Conservation (phyloP, 768 basidiomycete species). For the Leccinum fibrillosum region DNA sequence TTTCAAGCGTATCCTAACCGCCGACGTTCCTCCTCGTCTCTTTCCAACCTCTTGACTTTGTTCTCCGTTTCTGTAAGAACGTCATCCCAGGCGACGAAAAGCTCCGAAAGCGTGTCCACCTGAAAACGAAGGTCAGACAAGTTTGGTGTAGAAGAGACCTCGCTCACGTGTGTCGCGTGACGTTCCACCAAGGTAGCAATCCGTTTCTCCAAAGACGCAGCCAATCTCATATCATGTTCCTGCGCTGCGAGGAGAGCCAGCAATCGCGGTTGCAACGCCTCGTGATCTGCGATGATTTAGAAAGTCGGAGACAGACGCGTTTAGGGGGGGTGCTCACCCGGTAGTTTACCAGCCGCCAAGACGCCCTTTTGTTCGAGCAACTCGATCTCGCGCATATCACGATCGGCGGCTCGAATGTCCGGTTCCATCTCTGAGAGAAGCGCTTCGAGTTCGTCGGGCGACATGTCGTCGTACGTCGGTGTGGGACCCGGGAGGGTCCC, state of each 20-base stretch:
- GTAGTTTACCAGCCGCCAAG: slow-evolving; percentile 66
- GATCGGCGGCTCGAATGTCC: slow-evolving; percentile 79
- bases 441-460: slow-evolving; percentile 64
- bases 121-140: slow-evolving; percentile 24
- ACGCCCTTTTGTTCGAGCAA: slow-evolving; percentile 67
- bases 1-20: slow-evolving; percentile 56
- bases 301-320: background rate
- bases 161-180: slow-evolving; percentile 66
- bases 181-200: slow-evolving; percentile 62
- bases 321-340: slow-evolving; percentile 35
- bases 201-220: slow-evolving; percentile 59
- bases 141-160: background rate
- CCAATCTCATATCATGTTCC: slow-evolving; percentile 55
- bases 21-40: slow-evolving; percentile 54
- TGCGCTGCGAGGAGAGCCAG: slow-evolving; percentile 54
- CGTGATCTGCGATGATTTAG: slow-evolving; percentile 45
- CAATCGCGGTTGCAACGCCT: slow-evolving; percentile 67
- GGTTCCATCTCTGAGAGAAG: slow-evolving; percentile 77
- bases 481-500: slow-evolving; percentile 47
- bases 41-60: slow-evolving; percentile 54
- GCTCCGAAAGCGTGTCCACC: slow-evolving; percentile 79
- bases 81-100: slow-evolving; percentile 86
- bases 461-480: slow-evolving; percentile 63
- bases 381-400: slow-evolving; percentile 78
- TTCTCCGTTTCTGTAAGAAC: slow-evolving; percentile 65